Evolutionary conservation across 805 yeast genomes (phyloP), one percentile per base, ranked within the genome.

Genomic region (Maudiozyma saulgeensis): DNA sequence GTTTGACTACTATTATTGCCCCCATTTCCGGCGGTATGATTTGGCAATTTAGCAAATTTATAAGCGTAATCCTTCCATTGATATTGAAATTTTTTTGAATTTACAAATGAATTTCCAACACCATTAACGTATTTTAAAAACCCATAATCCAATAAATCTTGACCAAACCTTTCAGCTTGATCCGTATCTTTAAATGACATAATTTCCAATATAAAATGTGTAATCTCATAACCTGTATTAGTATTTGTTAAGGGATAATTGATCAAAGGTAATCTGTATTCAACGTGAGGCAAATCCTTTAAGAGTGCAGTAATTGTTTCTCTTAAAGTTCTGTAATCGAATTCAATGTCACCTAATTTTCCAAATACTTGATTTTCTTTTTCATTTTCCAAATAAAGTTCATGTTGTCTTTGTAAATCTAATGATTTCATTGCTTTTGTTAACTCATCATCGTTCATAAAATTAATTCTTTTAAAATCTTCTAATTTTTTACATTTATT

Each of bases 61-160:
- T 77, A 85, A 0, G 86, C 85, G 51, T 73, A 66, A 3, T 81
- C 81, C 53, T 80, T 82, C 96, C 96, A 88, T 66, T 87, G 96
- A 60, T 87, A 87, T 58, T 71, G 74, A 63, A 82, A 79, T 49
- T 80, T 82, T 2, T 88, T 78, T 19, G 88, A 80, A 63, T 85
- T 87, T 48, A 83, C 87, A 65, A 87, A 87, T 46, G 81, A 78
- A 45, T 80, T 74, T 6, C 91, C 91, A 43, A 85, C 80, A 32
- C 81, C 72, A 26, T 77, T 69, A 32, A 71, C 62, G 53, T 67
- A 67, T 53, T 81, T 73, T 35, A 87, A 62, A 53, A 76, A 82
- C 0, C 87, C 90, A 46, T 73, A 63, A 41, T 74, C 67, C 23
- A 86, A 66, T 50, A 87, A 70, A 59, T 79, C 85, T 61, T 85